Evolutionary conservation across 306 rosid genomes (phyloP).

Genomic region (Begonia peltatifolia): DNA sequence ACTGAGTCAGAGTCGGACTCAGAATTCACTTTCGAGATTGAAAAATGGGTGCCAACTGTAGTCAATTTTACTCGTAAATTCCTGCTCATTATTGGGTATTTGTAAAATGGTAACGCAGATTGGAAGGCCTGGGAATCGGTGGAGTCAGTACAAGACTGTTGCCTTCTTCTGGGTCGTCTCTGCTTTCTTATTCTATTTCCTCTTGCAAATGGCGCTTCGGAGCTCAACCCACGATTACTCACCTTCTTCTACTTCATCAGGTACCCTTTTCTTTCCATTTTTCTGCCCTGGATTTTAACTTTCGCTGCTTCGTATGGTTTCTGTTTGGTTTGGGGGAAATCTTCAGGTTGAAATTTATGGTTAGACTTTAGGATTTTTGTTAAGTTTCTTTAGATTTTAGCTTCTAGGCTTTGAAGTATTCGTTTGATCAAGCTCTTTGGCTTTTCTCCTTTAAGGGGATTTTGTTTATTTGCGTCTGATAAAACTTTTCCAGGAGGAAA

Average conservation of each 20-base stretch:
- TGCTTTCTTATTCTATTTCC: constrained; percentile 37
- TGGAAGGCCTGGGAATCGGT: constrained; percentile 13
- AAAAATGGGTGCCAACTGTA: not conserved
- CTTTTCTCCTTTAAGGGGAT: too few relatives aligned
- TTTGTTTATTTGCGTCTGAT: too few relatives aligned
- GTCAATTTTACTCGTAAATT: not conserved
- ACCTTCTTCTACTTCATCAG: constrained; percentile 15
- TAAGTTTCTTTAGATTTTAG: too few relatives aligned
- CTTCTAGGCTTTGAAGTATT: too few relatives aligned
- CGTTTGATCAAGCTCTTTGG: too few relatives aligned
- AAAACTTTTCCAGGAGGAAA: too few relatives aligned
- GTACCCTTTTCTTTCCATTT: constrained; percentile 5
- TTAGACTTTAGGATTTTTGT: not conserved
- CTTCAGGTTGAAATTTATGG: not conserved
- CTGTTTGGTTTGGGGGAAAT: not conserved
- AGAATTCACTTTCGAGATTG: not conserved
- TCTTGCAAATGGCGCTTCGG: constrained; percentile 46
- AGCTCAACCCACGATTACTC: constrained; percentile 16
- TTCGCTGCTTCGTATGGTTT: not conserved
- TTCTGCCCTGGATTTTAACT: not conserved
- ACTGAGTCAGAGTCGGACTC: constrained; percentile 6
- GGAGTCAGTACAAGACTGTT: constrained; percentile 29
- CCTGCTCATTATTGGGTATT: not conserved
- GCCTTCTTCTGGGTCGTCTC: constrained; percentile 54
- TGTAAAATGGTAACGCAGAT: constrained; percentile 2